Evolutionary conservation across 495 filamentous ascomycete genomes (phyloP).

Genomic region (Echria macrotheca): DNA sequence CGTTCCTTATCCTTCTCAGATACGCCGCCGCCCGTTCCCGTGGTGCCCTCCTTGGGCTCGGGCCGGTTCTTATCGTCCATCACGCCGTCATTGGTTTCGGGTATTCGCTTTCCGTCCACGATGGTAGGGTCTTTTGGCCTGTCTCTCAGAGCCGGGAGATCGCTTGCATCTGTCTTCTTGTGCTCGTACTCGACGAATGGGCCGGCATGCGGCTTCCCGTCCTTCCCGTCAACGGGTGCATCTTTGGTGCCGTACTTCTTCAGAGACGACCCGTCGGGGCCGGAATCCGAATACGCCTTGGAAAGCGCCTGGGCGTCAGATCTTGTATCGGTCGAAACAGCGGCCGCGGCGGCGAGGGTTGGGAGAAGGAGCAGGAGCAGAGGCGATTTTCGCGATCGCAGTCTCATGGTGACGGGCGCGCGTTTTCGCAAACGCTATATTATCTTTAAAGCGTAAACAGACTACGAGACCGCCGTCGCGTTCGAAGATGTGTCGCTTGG

Average conservation of each 20-base stretch:
- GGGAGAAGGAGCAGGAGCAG: slow-evolving; percentile 43
- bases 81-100: slow-evolving; percentile 75
- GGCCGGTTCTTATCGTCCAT: slow-evolving; percentile 78
- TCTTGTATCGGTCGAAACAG: slow-evolving; percentile 18
- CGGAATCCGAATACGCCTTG: slow-evolving; percentile 1
- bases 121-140: slow-evolving; percentile 41
- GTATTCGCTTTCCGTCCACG: slow-evolving; percentile 64
- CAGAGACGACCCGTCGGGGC: slow-evolving; percentile 17
- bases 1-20: slow-evolving; percentile 74
- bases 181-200: slow-evolving; percentile 71
- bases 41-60: slow-evolving; percentile 75
- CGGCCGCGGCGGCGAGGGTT: slow-evolving; percentile 34
- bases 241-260: slow-evolving; percentile 65
- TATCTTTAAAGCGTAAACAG: too few relatives aligned
- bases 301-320: slow-evolving; percentile 14
- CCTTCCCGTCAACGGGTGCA: slow-evolving; percentile 89
- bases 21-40: slow-evolving; percentile 81
- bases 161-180: slow-evolving; percentile 33
- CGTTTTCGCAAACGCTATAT: too few relatives aligned
- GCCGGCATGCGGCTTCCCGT: slow-evolving; percentile 90
- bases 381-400: slow-evolving; percentile 34
- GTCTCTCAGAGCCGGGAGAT: slow-evolving; percentile 42
- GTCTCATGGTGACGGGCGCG: slow-evolving; percentile 35
- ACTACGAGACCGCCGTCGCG: too few relatives aligned
- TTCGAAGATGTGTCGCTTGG: too few relatives aligned